These are phyloP conservation scores for Vigna trinervia DNA, from an alignment of 306 rosid species.

Conservation along the genomic window DNA sequence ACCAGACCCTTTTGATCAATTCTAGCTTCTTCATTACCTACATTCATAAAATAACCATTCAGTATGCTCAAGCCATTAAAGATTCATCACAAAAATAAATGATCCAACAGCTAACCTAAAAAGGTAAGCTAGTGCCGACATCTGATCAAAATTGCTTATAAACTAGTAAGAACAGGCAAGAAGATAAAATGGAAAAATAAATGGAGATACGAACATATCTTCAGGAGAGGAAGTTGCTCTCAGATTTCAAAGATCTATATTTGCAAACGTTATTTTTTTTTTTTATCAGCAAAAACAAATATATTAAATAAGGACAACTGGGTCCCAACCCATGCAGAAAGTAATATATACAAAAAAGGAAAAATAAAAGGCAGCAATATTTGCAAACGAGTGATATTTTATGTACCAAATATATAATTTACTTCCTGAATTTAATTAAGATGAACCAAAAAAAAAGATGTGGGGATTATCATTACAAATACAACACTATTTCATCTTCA, in stretches of 20 bases:
- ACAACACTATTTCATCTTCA: slow-evolving; percentile 1
- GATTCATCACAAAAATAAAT: slow-evolving; percentile 10
- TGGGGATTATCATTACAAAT: slow-evolving; percentile 7
- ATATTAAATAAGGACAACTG: no score
- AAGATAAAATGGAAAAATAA: background rate
- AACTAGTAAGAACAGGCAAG: background rate
- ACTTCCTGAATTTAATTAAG: slow-evolving; percentile 1
- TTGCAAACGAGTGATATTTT: background rate
- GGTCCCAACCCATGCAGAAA: no score
- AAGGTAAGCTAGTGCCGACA: background rate
- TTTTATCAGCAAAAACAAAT: no score
- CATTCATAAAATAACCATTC: slow-evolving; percentile 29
- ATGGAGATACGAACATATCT: background rate
- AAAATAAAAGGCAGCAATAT: no score
- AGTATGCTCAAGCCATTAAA: slow-evolving; percentile 31
- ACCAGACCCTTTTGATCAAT: slow-evolving; percentile 89
- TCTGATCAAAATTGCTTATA: background rate
- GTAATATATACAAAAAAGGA: no score
- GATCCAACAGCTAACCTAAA: slow-evolving; percentile 18
- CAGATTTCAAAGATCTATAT: slow-evolving; percentile 2
- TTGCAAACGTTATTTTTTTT: background rate
- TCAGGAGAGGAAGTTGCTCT: background rate
- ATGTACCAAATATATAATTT: background rate
- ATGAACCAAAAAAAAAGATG: background rate
- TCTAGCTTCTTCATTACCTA: slow-evolving; percentile 93